phyloP scores from a whole-genome alignment of 2,329 filamentous ascomycete species.

The Xylariaceae sp. region DNA sequence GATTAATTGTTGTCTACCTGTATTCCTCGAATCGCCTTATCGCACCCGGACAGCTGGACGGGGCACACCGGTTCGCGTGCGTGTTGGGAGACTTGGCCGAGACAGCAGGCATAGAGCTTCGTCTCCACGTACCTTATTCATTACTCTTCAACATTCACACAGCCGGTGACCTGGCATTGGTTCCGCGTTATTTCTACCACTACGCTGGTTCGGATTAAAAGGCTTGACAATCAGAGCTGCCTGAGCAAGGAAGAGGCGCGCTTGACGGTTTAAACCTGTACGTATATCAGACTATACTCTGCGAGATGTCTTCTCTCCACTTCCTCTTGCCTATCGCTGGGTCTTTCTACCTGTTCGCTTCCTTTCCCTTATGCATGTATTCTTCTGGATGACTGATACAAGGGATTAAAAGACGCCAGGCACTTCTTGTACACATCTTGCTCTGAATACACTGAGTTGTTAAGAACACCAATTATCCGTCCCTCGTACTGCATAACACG shows the following conservation, averaged over 20 bases:
- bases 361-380: constrained; percentile 24
- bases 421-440: constrained; percentile 37
- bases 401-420: constrained; percentile 34
- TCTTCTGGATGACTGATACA: constrained; percentile 34
- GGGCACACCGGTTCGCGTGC: constrained; percentile 17
- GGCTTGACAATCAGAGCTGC: constrained; percentile 16
- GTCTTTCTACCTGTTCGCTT: background rate
- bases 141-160: constrained; percentile 23
- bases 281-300: constrained; percentile 48
- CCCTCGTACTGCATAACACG: constrained; percentile 23
- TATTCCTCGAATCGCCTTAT: constrained; percentile 23
- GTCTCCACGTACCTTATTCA: constrained; percentile 41
- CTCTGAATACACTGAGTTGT: constrained; percentile 37
- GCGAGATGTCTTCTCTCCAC: constrained; percentile 36
- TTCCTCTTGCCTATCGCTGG: constrained; percentile 28
- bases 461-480: constrained; percentile 26
- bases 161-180: constrained; percentile 10
- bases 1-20: constrained; percentile 15
- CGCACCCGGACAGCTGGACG: constrained; percentile 7
- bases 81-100: constrained; percentile 23
- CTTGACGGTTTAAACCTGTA: constrained; percentile 43
- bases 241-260: constrained; percentile 17
- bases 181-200: constrained; percentile 23
- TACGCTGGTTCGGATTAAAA: constrained; percentile 13
- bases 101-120: constrained; percentile 61